phyloP scores from a whole-genome alignment of 768 basidiomycete genomes.

The Phylloporus sp. region DNA sequence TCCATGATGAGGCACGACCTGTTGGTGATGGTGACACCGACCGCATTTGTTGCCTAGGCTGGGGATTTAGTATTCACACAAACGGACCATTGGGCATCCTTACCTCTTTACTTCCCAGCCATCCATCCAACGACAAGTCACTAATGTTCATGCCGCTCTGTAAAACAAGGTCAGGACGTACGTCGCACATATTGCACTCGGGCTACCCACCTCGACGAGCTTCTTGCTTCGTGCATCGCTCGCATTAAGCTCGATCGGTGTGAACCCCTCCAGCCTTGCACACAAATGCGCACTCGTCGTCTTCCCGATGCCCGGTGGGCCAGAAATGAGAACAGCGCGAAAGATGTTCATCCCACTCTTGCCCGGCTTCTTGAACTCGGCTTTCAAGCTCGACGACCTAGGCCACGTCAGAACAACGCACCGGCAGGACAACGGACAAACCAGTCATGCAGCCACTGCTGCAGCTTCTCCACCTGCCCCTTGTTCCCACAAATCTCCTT shows the following conservation, averaged over 20 bases:
- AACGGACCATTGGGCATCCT: conserved; percentile 27
- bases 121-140: conserved; percentile 86
- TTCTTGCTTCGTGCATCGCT: conserved; percentile 96
- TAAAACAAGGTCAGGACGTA: background rate
- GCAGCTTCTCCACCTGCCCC: conserved; percentile 81
- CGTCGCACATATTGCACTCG: no score
- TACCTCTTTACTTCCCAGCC: conserved; percentile 60
- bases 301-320: conserved; percentile 96
- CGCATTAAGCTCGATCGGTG: conserved; percentile 93
- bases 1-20: conserved; percentile 95
- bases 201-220: conserved; percentile 71
- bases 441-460: conserved; percentile 88
- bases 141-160: conserved; percentile 89
- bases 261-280: conserved; percentile 86
- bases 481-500: conserved; percentile 98
- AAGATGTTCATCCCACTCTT: conserved; percentile 84
- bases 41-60: conserved; percentile 53
- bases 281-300: conserved; percentile 94
- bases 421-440: conserved; percentile 30
- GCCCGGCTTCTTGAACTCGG: conserved; percentile 90
- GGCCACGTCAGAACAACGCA: background rate
- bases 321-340: conserved; percentile 86
- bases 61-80: background rate
- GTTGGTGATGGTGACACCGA: conserved; percentile 73
- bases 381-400: conserved; percentile 73